Percentiles rank a stretch among this genome's conserved stretches.
Conservation (phyloP, 202 grass and related monocot genomes). For the Setaria viridis region DNA sequence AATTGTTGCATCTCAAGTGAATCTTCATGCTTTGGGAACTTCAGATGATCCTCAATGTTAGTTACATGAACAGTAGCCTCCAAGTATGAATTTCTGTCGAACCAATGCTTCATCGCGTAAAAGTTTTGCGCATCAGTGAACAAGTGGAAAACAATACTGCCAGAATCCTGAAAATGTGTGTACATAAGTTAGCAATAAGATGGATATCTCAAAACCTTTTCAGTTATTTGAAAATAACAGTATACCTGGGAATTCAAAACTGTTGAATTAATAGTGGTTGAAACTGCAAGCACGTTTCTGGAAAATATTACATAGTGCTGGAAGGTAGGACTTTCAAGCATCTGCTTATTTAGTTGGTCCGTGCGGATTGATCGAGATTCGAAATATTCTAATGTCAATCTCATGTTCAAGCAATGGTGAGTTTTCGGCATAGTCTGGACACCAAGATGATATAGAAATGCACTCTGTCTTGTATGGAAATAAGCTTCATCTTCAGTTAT, state of each 20-base stretch:
- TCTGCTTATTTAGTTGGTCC: conserved; percentile 41
- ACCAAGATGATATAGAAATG: conserved; percentile 78
- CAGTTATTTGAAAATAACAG: conserved; percentile 6
- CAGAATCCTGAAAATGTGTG: conserved; percentile 70
- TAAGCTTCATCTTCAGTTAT: conserved; percentile 91
- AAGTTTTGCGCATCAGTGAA: conserved; percentile 83
- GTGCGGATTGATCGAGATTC: conserved; percentile 45
- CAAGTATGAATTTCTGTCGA: conserved; percentile 78
- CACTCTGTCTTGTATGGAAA: conserved; percentile 95
- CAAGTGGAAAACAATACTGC: conserved; percentile 76
- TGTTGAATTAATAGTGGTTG: conserved; percentile 83
- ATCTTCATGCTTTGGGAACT: conserved; percentile 41
- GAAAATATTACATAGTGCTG: conserved; percentile 85
- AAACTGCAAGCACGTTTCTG: conserved; percentile 81
- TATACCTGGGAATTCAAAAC: conserved; percentile 80
- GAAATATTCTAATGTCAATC: conserved; percentile 95
- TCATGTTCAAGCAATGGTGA: conserved; percentile 88
- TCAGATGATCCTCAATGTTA: conserved; percentile 67
- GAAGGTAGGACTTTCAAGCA: conserved; percentile 55
- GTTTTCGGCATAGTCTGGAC: conserved; percentile 85
- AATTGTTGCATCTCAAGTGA: conserved; percentile 46
- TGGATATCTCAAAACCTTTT: background rate
- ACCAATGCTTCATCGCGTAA: conserved; percentile 92
- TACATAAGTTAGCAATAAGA: conserved; percentile 31
- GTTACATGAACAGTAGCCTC: conserved; percentile 64